Percentiles rank a stretch among this genome's conserved stretches.
These are phyloP conservation scores for Immersiella caudata DNA, from an alignment of 495 filamentous ascomycete genomes.

Conservation along the genomic window DNA sequence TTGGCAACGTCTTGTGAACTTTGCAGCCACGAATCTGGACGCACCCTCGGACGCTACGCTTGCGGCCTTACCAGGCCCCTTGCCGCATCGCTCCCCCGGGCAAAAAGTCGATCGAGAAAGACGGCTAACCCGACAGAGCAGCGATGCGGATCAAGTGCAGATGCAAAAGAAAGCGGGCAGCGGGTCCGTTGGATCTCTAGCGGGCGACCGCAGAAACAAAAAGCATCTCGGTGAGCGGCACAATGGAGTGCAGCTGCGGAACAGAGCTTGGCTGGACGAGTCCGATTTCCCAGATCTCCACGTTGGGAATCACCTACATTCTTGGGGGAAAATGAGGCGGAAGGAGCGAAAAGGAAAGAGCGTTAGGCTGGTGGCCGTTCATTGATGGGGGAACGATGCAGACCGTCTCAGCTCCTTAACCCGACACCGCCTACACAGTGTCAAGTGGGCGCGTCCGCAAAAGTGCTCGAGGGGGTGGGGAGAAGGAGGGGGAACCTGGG, in stretches of 20 bases:
- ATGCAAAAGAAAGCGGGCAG: neutral
- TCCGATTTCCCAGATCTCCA: no score
- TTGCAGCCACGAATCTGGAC: constrained; percentile 17
- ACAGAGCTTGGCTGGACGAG: no score
- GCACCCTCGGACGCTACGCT: constrained; percentile 3
- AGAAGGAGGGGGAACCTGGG: neutral
- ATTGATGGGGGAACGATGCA: neutral
- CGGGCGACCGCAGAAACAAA: neutral
- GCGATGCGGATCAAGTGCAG: neutral
- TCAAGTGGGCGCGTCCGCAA: neutral
- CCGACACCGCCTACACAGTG: neutral
- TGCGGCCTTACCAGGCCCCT: neutral
- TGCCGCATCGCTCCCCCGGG: neutral
- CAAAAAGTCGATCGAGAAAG: neutral
- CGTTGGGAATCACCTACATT: neutral
- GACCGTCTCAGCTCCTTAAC: neutral
- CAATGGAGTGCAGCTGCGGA: no score
- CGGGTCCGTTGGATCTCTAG: neutral
- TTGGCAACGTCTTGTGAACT: constrained; percentile 7
- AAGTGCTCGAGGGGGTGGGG: neutral
- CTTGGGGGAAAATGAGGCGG: neutral
- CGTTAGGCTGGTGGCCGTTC: neutral
- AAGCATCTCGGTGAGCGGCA: no score
- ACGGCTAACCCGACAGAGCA: neutral
- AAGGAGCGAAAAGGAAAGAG: neutral